Percentiles rank a stretch among this genome's conserved stretches.
Evolutionary conservation across 2,329 filamentous ascomycete genomes (phyloP).

Genomic region (Penicillium sp.): DNA sequence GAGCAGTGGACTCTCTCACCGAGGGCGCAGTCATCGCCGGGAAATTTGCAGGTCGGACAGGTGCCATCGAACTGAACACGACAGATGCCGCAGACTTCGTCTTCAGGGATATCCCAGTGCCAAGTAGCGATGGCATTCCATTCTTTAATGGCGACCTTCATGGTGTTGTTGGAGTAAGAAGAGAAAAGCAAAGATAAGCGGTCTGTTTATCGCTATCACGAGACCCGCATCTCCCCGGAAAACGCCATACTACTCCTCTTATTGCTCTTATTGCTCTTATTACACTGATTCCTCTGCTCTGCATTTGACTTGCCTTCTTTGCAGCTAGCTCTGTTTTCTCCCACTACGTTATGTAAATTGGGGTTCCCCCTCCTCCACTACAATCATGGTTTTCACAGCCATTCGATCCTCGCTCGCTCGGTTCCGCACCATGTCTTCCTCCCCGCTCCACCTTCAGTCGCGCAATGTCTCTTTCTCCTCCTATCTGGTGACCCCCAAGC

Average conservation of each 20-base stretch:
- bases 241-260: constrained; percentile 9
- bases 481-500: constrained; percentile 82
- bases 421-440: constrained; percentile 28
- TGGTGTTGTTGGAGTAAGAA: constrained; percentile 43
- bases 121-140: constrained; percentile 96
- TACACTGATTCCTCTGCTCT: not conserved
- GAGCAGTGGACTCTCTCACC: constrained; percentile 67
- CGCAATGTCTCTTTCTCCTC: constrained; percentile 65
- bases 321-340: not conserved
- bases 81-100: constrained; percentile 98
- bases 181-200: constrained; percentile 16
- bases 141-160: constrained; percentile 94
- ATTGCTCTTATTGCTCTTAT: constrained; percentile 6
- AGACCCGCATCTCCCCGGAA: constrained; percentile 22
- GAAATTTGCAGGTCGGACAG: constrained; percentile 96
- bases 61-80: constrained; percentile 97
- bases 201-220: constrained; percentile 12
- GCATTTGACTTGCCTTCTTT: not conserved
- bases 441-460: constrained; percentile 36
- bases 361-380: constrained; percentile 3
- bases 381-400: constrained; percentile 38
- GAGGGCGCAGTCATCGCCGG: constrained; percentile 91
- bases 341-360: constrained; percentile 32
- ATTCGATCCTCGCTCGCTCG: constrained; percentile 33
- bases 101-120: constrained; percentile 96